These are phyloP conservation scores for Penicillium crustosum DNA, from an alignment of 2,329 filamentous ascomycete species.

Conservation along the genomic window DNA sequence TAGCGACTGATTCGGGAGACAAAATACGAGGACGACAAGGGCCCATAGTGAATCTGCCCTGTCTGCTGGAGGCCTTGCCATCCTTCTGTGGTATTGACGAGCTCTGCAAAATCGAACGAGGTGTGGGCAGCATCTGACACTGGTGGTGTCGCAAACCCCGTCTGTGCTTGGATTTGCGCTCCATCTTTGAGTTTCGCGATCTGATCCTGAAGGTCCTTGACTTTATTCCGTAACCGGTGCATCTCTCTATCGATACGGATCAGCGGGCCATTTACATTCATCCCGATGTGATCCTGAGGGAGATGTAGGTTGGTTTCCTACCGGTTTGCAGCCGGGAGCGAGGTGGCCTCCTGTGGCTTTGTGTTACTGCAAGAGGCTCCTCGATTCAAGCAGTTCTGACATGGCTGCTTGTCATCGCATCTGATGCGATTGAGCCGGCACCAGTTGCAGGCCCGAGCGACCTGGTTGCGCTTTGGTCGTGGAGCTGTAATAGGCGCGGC, in stretches of 20 bases:
- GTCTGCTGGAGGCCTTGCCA: neutral
- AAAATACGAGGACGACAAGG: neutral
- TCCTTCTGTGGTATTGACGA: neutral
- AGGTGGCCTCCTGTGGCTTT: constrained; percentile 4
- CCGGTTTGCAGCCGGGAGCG: constrained; percentile 7
- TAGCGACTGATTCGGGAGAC: neutral
- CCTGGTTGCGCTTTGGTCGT: neutral
- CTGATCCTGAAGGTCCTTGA: neutral
- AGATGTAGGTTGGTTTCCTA: neutral
- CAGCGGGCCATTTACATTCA: neutral
- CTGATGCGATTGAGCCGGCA: neutral
- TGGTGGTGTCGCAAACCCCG: neutral
- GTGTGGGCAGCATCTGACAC: neutral
- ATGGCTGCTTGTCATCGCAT: constrained; percentile 1
- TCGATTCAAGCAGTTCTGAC: neutral
- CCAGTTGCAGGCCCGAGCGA: neutral
- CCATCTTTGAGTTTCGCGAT: neutral
- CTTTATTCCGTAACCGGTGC: neutral
- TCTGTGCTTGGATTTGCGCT: neutral
- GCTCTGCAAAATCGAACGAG: neutral
- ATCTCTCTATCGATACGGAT: neutral
- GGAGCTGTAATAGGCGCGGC: neutral
- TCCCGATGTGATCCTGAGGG: neutral
- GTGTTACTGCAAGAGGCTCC: constrained; percentile 12
- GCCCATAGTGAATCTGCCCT: neutral